A percentile compares a stretch with the other conserved stretches of the same genome.
phyloP scores from a whole-genome alignment of 441 rosid species.

The Metrosideros polymorpha region DNA sequence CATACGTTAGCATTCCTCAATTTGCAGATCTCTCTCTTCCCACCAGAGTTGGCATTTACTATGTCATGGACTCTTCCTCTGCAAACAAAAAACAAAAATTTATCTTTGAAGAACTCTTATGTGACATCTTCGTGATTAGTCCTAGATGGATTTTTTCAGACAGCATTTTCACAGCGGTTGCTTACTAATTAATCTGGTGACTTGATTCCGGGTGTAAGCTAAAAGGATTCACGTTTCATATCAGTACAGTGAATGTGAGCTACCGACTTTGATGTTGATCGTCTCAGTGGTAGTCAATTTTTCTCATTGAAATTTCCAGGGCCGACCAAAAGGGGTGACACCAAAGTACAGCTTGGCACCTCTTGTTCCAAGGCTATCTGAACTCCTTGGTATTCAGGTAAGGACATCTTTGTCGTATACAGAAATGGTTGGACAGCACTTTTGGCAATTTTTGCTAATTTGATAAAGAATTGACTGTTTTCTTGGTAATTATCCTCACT shows the following conservation, averaged over 20 bases:
- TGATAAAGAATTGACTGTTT: neutral
- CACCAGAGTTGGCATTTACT: neutral
- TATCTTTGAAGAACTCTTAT: neutral
- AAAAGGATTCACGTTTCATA: neutral
- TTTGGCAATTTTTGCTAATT: neutral
- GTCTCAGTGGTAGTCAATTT: neutral
- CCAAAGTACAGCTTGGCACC: slow-evolving; percentile 63
- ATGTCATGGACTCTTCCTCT: neutral
- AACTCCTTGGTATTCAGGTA: slow-evolving; percentile 55
- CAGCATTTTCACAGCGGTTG: neutral
- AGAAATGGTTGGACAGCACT: neutral
- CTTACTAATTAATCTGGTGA: neutral
- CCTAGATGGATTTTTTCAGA: neutral
- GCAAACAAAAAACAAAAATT: neutral
- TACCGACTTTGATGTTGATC: neutral
- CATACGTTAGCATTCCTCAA: neutral
- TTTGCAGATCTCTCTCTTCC: neutral
- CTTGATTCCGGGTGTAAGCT: neutral
- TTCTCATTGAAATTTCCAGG: slow-evolving; percentile 29
- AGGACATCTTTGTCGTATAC: neutral
- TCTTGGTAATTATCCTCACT: neutral
- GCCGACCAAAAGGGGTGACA: slow-evolving; percentile 70
- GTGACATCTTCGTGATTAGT: neutral
- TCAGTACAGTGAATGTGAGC: neutral
- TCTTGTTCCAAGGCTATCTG: slow-evolving; percentile 54